Base-by-base conservation (phyloP, 257 asterid genomes). In the Salvia miltiorrhiza region DNA sequence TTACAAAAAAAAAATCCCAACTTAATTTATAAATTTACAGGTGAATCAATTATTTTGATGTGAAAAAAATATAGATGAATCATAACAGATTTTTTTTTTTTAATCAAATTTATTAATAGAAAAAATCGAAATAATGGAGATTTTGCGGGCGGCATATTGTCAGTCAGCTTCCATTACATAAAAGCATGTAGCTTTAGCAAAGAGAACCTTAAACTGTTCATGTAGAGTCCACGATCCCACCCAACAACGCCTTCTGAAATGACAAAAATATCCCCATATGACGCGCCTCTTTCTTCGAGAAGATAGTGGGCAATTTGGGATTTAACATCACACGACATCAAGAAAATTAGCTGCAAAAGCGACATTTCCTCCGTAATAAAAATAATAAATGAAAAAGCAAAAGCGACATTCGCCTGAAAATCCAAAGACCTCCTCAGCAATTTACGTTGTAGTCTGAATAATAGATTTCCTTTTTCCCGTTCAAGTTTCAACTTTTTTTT, bases 261-360 rank as follows among this genome's bases (percentile, higher is more conserved):
- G 70, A 76, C 77, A 7, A 0, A 6, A 70, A 10, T 66, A 47
- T 9, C 78, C 74, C 72, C 67, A 1, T 14, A 0, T 19, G 10
- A 28, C 4, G 1, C 54, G 1, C 54, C 1, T 24, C 30, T 28
- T 39, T 65, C 65, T 7, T 7, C 1, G 4, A 5, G 23, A 63
- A 70, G 30, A 12, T 0, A 0, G 5, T 55, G 80, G 82, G 68
- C 23, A 80, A 62, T 21, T 32, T 63, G 33, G 85, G 71, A 65
- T 28, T 80, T 71, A n/a, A n/a, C n/a, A n/a, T n/a, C n/a, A n/a
- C n/a, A n/a, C n/a, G n/a, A n/a, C n/a, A n/a, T n/a, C n/a, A n/a
- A n/a, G n/a, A n/a, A n/a, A n/a, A n/a, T n/a, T n/a, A n/a, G n/a
- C n/a, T 33, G 26, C 72, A 67, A 57, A 10, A 47, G 64, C 17